These are phyloP conservation scores for Viridothelium virens DNA, from an alignment of 495 filamentous ascomycete genomes.

Conservation along the genomic window DNA sequence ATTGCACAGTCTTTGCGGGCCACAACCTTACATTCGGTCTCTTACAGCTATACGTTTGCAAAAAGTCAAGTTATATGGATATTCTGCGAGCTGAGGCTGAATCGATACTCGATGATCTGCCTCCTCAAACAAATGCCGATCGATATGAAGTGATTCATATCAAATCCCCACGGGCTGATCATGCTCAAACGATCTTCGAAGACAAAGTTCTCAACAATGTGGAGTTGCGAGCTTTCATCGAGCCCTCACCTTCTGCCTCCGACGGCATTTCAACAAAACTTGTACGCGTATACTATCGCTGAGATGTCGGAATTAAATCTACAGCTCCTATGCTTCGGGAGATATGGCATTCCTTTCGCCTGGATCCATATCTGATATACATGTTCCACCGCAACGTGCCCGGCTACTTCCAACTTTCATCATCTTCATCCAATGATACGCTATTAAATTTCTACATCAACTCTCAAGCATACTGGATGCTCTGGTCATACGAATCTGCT, in stretches of 20 bases:
- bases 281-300: neutral
- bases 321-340: neutral
- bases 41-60: neutral
- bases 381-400: constrained; percentile 7
- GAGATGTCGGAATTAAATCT: neutral
- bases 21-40: constrained; percentile 3
- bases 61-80: constrained; percentile 3
- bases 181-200: neutral
- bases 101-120: neutral
- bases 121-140: neutral
- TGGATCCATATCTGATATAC: constrained; percentile 9
- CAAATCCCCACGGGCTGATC: neutral
- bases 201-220: constrained; percentile 3
- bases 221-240: constrained; percentile 4
- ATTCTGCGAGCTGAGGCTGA: constrained; percentile 5
- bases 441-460: constrained; percentile 1
- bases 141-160: constrained; percentile 8
- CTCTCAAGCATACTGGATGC: constrained; percentile 2
- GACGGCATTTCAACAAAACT: constrained; percentile 1
- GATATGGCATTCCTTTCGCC: constrained; percentile 7
- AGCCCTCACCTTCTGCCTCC: constrained; percentile 1
- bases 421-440: constrained; percentile 2
- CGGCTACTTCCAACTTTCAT: neutral
- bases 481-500: constrained; percentile 7
- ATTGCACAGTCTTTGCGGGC: constrained; percentile 1